Conservation (phyloP, 2,329 filamentous ascomycete genomes). For the Alternaria solani region DNA sequence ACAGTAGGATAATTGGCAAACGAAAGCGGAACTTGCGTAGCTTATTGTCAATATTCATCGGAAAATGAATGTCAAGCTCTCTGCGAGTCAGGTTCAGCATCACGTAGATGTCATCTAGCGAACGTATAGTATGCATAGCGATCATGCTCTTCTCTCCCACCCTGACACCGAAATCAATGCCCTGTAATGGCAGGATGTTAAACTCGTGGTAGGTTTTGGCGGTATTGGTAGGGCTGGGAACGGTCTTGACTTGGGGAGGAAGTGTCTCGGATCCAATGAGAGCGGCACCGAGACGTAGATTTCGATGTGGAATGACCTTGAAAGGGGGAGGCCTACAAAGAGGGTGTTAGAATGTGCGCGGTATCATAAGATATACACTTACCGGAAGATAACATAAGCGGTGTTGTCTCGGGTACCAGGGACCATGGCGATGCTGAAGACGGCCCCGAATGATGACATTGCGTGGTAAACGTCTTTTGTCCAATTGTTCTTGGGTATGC, state of each 20-base stretch:
- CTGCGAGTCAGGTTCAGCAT: conserved; percentile 55
- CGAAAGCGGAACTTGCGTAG: conserved; percentile 52
- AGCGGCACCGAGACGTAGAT: conserved; percentile 13
- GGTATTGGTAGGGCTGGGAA: conserved; percentile 36
- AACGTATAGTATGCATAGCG: conserved; percentile 60
- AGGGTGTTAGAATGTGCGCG: neutral
- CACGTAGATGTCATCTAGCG: conserved; percentile 42
- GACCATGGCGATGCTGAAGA: conserved; percentile 42
- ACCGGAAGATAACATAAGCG: conserved; percentile 40
- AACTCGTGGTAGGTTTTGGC: conserved; percentile 33
- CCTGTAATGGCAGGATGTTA: conserved; percentile 46
- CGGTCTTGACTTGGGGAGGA: conserved; percentile 3
- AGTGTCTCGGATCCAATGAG: conserved; percentile 16
- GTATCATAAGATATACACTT: neutral
- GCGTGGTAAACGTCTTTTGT: conserved; percentile 32
- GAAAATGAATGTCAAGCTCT: conserved; percentile 58
- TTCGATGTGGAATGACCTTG: conserved; percentile 9
- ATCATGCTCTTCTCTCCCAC: conserved; percentile 65
- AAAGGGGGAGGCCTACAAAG: conserved; percentile 25
- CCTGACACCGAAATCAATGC: conserved; percentile 70
- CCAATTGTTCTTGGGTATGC: conserved; percentile 28
- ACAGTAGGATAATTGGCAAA: conserved; percentile 57
- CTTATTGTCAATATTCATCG: conserved; percentile 33
- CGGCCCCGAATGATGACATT: conserved; percentile 35
- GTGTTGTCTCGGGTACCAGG: conserved; percentile 7